Conservation (phyloP, 1,284 basidiomycete genomes). For the Cerrena zonata region DNA sequence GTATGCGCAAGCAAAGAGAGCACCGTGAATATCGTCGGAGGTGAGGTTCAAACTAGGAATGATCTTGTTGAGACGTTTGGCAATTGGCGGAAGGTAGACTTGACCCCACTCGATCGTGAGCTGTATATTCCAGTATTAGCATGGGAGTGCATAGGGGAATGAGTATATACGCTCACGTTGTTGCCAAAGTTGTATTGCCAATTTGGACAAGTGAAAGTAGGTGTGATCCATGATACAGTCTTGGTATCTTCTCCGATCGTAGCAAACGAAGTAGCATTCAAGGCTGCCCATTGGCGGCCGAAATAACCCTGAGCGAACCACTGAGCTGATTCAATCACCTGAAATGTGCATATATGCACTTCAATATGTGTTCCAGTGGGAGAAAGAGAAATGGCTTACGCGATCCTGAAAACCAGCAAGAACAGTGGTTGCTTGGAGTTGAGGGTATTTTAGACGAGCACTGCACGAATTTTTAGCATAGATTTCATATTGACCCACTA, state of each 20-base stretch:
- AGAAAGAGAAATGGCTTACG: conserved; percentile 17
- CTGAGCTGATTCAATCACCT: conserved; percentile 38
- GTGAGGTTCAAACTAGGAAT: conserved; percentile 31
- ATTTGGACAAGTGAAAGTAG: conserved; percentile 37
- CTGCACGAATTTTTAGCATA: conserved; percentile 10
- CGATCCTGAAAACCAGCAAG: conserved; percentile 41
- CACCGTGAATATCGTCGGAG: conserved; percentile 34
- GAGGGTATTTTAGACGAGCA: conserved; percentile 36
- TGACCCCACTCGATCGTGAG: conserved; percentile 32
- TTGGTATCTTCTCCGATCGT: conserved; percentile 34
- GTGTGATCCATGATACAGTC: conserved; percentile 40
- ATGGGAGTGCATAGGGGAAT: background rate
- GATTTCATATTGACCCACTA: background rate
- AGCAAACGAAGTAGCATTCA: conserved; percentile 29
- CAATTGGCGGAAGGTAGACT: conserved; percentile 36
- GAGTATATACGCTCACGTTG: conserved; percentile 19
- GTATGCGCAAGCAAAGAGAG: conserved; percentile 43
- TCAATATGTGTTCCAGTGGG: background rate
- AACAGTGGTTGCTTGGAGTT: conserved; percentile 31
- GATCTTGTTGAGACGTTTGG: conserved; percentile 31
- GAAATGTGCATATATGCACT: background rate
- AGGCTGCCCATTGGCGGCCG: conserved; percentile 29
- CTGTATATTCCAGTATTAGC: conserved; percentile 14
- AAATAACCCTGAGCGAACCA: conserved; percentile 43
- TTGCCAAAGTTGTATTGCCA: conserved; percentile 37